Base-by-base conservation (phyloP, 1,284 basidiomycete species). In the Austroboletus niveus region DNA sequence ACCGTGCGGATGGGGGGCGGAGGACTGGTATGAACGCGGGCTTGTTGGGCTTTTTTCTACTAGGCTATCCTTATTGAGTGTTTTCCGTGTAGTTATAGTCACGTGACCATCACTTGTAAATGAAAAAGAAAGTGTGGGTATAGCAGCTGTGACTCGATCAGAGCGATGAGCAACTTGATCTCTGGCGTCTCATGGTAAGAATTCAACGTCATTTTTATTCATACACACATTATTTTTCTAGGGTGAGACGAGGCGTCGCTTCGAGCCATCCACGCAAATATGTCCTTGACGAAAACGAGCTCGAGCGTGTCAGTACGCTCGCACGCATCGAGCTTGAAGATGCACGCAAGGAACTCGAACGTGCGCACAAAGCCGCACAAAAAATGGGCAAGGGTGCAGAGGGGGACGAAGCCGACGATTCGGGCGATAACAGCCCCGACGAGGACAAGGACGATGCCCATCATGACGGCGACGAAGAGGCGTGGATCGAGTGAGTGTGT, bases 321-420 rank as follows among this genome's bases (percentile, higher is more conserved):
- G 93, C 94, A 24, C 81, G 89, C 45, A 89, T 93, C 49, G 88
- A 94, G 65, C 82, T 96, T 44, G 89, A 94, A 59, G 92, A 94
- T 77, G 92, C 92, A 14, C 81, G 87, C 53, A 78, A 83, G 49
- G 94, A 95, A 65, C 77, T 98, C 11, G 88, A 93, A 71, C 79
- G 87, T 42, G 87, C 92, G 43, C 88, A 87, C 66, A 77, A 84
- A 56, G 90, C 87, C 49, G 90, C 91, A 32, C 78, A 83, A 57
- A 74, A 76, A 49, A 89, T 90, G 88, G 84, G 78, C 2, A 78
- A 77, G 59, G 80, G 78, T 14, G 76, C 69, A 0, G 81, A 80
- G 57, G 80, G 72, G 3, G 82, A 81, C 6, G 85, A 85, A 44
- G 81, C 75, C 8, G 82, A 83, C 49, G 82, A 84, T 55, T 78